phyloP scores from a whole-genome alignment of 2,329 filamentous ascomycete species.

The Talaromyces sp. region DNA sequence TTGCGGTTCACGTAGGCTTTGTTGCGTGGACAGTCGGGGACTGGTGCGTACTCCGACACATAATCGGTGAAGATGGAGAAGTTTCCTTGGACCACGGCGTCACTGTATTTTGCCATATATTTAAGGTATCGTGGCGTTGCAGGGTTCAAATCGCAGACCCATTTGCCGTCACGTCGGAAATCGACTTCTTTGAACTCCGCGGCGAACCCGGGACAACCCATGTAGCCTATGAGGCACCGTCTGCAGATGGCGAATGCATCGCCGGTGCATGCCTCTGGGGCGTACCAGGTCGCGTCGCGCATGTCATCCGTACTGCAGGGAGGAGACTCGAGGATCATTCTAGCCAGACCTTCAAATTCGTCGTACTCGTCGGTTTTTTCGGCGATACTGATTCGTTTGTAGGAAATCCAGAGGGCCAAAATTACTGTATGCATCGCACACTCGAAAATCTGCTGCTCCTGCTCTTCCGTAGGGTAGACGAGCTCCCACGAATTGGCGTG shows the following conservation, averaged over 20 bases:
- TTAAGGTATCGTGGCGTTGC: background rate
- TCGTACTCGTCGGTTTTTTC: slow-evolving; percentile 1
- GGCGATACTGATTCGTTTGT: background rate
- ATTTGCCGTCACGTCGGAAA: background rate
- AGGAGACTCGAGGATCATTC: background rate
- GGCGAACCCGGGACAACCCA: background rate
- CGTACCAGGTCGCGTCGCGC: background rate
- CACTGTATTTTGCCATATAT: background rate
- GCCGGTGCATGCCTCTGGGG: background rate
- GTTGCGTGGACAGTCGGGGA: background rate
- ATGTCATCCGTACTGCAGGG: background rate
- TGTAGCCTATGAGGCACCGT: background rate
- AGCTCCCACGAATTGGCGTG: background rate
- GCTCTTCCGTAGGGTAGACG: background rate
- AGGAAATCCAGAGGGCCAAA: background rate
- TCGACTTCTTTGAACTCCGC: background rate
- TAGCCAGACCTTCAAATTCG: background rate
- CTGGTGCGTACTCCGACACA: background rate
- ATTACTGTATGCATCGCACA: background rate
- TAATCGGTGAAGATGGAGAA: background rate
- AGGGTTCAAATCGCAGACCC: background rate
- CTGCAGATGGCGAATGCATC: slow-evolving; percentile 1
- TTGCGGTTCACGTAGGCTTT: background rate
- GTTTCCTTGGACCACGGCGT: background rate
- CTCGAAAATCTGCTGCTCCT: background rate